Percentiles rank a stretch among this genome's conserved stretches.
Conservation (phyloP, 352 stramenopile genomes). For the Pythium diclinum region DNA sequence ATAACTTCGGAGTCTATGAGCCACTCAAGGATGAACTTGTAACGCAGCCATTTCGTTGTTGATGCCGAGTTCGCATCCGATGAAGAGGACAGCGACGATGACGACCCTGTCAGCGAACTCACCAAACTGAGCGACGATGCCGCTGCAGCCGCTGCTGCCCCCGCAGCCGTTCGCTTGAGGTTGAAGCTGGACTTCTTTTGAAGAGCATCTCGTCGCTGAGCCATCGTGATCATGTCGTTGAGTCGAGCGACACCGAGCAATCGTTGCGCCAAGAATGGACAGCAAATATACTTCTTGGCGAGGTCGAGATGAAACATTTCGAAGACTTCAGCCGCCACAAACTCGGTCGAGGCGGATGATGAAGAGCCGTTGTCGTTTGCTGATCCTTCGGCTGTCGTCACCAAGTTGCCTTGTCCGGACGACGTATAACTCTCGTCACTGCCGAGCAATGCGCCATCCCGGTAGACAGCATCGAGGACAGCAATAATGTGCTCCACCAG, state of each 20-base stretch:
- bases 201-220: conserved; percentile 54
- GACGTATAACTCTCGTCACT: conserved; percentile 17
- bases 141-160: conserved; percentile 16
- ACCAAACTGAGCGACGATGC: conserved; percentile 26
- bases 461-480: conserved; percentile 68
- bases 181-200: conserved; percentile 66
- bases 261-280: conserved; percentile 72
- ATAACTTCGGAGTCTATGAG: conserved; percentile 70
- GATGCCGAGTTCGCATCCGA: conserved; percentile 19
- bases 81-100: conserved; percentile 10
- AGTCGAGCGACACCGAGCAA: conserved; percentile 69
- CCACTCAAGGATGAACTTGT: conserved; percentile 80
- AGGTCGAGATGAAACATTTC: conserved; percentile 83
- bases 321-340: conserved; percentile 65
- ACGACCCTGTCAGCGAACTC: conserved; percentile 15
- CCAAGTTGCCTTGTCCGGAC: conserved; percentile 1
- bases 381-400: conserved; percentile 11
- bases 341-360: conserved; percentile 20
- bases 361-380: conserved; percentile 6
- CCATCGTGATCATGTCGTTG: conserved; percentile 77
- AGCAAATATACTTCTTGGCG: conserved; percentile 87
- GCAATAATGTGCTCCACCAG: conserved; percentile 72
- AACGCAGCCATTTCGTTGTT: conserved; percentile 64
- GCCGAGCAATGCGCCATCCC: conserved; percentile 56
- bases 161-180: conserved; percentile 30